Conservation (phyloP, 2,329 filamentous ascomycete species). For the Alternaria sp. region DNA sequence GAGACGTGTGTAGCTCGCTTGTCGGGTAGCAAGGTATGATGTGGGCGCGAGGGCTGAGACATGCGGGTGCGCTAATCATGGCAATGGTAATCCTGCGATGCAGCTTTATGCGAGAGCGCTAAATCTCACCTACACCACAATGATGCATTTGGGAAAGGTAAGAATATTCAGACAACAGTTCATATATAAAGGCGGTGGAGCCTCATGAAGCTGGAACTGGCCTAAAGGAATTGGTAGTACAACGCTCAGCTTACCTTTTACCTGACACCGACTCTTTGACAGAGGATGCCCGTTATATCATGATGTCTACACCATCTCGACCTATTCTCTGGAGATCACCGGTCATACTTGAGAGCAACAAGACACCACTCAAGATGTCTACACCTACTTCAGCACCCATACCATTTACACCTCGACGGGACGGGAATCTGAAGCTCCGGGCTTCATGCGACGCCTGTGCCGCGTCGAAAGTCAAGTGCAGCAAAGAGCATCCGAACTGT, state of each 20-base stretch:
- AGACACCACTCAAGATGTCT: conserved; percentile 15
- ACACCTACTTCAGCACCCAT: conserved; percentile 31
- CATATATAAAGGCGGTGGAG: conserved; percentile 14
- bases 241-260: conserved; percentile 4
- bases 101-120: conserved; percentile 4
- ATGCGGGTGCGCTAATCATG: conserved; percentile 8
- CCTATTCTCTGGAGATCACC: conserved; percentile 31
- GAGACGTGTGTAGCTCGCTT: background rate
- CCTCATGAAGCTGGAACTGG: background rate
- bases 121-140: conserved; percentile 8
- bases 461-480: conserved; percentile 48
- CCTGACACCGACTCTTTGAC: conserved; percentile 3
- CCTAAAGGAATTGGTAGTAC: background rate
- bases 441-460: conserved; percentile 47
- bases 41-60: conserved; percentile 1
- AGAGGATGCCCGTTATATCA: background rate
- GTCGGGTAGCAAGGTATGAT: background rate
- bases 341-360: conserved; percentile 14
- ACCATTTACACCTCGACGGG: conserved; percentile 14
- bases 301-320: conserved; percentile 32
- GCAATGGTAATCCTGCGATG: conserved; percentile 1
- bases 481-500: conserved; percentile 44
- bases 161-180: background rate
- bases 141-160: background rate
- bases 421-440: conserved; percentile 40